These are phyloP conservation scores for Nicotiana benthamiana DNA, from an alignment of 257 asterid genomes.

Conservation along the genomic window DNA sequence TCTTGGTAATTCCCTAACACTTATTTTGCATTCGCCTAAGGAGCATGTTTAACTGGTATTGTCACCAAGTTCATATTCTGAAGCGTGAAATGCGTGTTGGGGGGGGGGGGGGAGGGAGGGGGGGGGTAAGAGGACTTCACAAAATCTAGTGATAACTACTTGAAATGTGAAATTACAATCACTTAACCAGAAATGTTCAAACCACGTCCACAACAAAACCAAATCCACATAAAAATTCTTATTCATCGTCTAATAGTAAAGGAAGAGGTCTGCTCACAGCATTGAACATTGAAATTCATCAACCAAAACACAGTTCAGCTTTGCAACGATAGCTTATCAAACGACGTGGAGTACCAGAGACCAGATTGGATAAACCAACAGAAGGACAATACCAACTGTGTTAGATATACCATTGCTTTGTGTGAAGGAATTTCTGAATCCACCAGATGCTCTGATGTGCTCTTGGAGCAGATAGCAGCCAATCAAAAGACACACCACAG, in stretches of 20 bases:
- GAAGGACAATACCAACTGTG: conserved; percentile 68
- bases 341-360: conserved; percentile 39
- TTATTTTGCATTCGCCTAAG: background rate
- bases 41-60: background rate
- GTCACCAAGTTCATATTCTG: background rate
- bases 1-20: background rate
- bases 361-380: conserved; percentile 76
- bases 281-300: background rate
- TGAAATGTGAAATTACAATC: background rate
- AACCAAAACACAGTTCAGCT: background rate
- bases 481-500: conserved; percentile 47
- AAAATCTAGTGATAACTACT: background rate
- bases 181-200: background rate
- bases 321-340: background rate
- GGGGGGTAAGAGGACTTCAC: background rate
- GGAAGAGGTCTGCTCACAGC: background rate
- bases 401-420: conserved; percentile 80
- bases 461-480: conserved; percentile 87
- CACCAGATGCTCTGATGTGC: conserved; percentile 84
- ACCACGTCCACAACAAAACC: background rate
- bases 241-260: background rate
- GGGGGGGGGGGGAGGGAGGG: too few species aligned
- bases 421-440: conserved; percentile 81
- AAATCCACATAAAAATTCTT: background rate
- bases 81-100: background rate